These are phyloP conservation scores for Nicotiana rustica DNA, from an alignment of 305 asterid species.

Conservation along the genomic window DNA sequence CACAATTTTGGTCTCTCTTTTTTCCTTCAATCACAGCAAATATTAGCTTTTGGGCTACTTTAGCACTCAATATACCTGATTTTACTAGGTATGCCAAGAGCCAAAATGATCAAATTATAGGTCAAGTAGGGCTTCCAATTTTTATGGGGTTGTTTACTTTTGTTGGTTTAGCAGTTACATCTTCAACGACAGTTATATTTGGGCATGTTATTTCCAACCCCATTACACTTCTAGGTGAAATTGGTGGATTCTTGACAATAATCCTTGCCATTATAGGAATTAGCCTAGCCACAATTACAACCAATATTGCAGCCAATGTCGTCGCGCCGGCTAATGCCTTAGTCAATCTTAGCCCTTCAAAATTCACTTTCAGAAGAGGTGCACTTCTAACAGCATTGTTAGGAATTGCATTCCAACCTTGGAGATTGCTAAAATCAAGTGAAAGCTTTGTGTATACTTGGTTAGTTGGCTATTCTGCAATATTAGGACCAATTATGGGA, in stretches of 20 bases:
- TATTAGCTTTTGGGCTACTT: constrained; percentile 90
- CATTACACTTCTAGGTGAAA: constrained; percentile 68
- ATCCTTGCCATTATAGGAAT: constrained; percentile 73
- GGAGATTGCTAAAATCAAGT: constrained; percentile 85
- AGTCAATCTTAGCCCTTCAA: constrained; percentile 77
- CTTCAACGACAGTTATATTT: constrained; percentile 77
- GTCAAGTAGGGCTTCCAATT: constrained; percentile 78
- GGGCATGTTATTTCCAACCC: constrained; percentile 77
- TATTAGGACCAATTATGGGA: constrained; percentile 82
- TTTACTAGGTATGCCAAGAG: constrained; percentile 81
- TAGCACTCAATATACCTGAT: constrained; percentile 88
- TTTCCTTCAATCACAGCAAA: constrained; percentile 91
- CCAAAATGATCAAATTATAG: constrained; percentile 72
- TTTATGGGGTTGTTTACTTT: constrained; percentile 90
- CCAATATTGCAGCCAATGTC: constrained; percentile 92
- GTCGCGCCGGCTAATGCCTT: constrained; percentile 94
- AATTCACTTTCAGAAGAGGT: constrained; percentile 72
- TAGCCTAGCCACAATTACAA: constrained; percentile 76
- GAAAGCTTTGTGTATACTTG: constrained; percentile 93
- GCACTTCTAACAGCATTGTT: constrained; percentile 73
- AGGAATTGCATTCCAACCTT: constrained; percentile 84
- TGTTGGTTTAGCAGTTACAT: constrained; percentile 88
- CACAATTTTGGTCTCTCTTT: constrained; percentile 78
- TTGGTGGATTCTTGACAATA: constrained; percentile 73
- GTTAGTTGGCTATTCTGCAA: constrained; percentile 85